phyloP scores from a whole-genome alignment of 139 green algal species.

The Mesotaenium endlicherianum region DNA sequence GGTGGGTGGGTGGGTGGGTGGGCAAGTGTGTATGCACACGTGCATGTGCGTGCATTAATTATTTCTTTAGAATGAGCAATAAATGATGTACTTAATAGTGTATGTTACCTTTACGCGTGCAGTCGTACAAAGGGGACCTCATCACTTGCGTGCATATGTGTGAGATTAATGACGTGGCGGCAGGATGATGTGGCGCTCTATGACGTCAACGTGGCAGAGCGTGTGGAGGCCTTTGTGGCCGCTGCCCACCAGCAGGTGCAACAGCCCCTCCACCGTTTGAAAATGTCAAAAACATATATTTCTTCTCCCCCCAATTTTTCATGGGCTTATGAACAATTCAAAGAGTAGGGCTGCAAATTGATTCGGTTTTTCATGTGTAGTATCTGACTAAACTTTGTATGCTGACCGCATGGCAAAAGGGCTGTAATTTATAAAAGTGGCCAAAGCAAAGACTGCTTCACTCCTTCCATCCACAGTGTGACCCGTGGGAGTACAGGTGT shows the following conservation, averaged over 20 bases:
- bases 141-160: too few relatives aligned
- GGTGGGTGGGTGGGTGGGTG: too few relatives aligned
- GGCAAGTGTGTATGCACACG: too few relatives aligned
- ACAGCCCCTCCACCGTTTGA: neutral
- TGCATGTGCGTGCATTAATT: too few relatives aligned
- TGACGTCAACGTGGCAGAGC: conserved; percentile 76
- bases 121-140: too few relatives aligned
- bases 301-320: neutral
- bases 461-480: neutral
- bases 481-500: neutral
- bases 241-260: conserved; percentile 5
- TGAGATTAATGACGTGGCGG: too few relatives aligned
- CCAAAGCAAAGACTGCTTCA: neutral
- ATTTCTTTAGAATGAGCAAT: too few relatives aligned
- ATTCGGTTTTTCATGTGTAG: neutral
- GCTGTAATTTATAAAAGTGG: neutral
- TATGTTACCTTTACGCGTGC: too few relatives aligned
- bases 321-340: neutral
- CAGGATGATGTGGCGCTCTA: conserved; percentile 70
- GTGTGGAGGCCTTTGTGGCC: conserved; percentile 75
- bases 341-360: neutral
- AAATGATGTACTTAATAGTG: too few relatives aligned
- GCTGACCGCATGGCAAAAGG: too few relatives aligned
- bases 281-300: neutral
- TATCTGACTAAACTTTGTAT: too few relatives aligned